Evolutionary conservation across 768 basidiomycete genomes (phyloP), one percentile per base, ranked within the genome.

Genomic region (Candolleomyces eurysporus): DNA sequence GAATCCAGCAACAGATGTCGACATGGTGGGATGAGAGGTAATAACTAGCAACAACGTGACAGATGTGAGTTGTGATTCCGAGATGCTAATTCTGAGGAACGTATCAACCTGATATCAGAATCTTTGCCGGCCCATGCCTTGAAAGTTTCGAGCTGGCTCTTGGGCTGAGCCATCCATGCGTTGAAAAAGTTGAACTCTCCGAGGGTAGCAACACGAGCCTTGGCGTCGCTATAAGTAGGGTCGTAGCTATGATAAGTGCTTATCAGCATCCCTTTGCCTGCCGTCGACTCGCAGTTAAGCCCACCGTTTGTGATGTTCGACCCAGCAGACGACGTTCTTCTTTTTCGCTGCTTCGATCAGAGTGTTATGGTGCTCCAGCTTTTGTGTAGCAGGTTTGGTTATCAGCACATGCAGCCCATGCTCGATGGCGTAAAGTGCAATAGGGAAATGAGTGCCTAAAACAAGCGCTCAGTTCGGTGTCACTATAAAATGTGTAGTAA

Each of bases 101-200:
- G 53, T 58, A 57, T 22, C 10, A 43, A 84, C 89, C 90, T 93
- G 76, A 96, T 95, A 66, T 96, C 94, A 39, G 91, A 92, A 72
- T 95, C 92, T 75, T 89, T 93, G 42, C 94, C 95, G 26, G 94
- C 95, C 95, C 95, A 97, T 7, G 91, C 91, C 60, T 87, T 87
- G 85, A 96, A 97, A 0, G 95, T 96, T 74, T 94, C 92, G 30
- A 97, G 82, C 74, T 97, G 95, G 68, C 85, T 88, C 77, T 97
- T 97, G 48, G 95, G 95, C 73, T 96, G 95, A 69, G 91, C 94
- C 95, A 97, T 97, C 93, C 95, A 96, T 42, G 94, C 92, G 66
- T 80, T 92, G 85, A 94, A 96, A 76, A 94, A 96, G 77, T 95
- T 96, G 78, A 95, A 94, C 73, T 96, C 92, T 39, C 94, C 93